Conservation (phyloP, 176 grass and related monocot species). For the barley (Hordeum vulgare) region DNA sequence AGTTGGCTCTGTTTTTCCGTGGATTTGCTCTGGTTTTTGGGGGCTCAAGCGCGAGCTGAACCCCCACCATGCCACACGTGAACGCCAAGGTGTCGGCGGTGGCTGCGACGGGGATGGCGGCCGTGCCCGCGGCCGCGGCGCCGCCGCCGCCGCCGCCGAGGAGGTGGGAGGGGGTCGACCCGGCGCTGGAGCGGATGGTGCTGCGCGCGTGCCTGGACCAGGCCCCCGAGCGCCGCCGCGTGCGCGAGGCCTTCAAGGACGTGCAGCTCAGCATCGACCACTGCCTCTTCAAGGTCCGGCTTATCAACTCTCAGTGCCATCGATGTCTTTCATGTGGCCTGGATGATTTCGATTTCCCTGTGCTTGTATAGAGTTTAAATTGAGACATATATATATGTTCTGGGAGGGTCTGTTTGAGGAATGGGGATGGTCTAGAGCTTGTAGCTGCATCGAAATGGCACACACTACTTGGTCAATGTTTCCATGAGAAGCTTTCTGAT, state of each 20-base stretch:
- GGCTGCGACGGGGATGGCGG: constrained; percentile 2
- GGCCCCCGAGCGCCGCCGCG: constrained; percentile 59
- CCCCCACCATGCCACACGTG: constrained; percentile 2
- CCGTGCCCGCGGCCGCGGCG: not conserved
- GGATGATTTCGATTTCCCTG: not conserved
- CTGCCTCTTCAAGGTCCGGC: constrained; percentile 74
- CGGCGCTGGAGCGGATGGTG: constrained; percentile 51
- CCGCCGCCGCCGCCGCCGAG: constrained; percentile 16
- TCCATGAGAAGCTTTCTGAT: not conserved
- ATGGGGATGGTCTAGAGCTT: not conserved
- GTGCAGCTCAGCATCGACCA: constrained; percentile 77
- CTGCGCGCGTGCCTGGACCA: constrained; percentile 62
- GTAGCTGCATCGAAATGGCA: not conserved
- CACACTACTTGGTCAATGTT: not conserved
- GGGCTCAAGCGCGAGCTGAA: not conserved
- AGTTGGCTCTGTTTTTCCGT: too few relatives aligned
- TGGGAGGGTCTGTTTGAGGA: not conserved
- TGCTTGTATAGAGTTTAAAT: not conserved
- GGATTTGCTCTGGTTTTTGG: not conserved
- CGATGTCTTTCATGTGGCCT: not conserved
- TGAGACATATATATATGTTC: not conserved
- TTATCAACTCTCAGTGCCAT: not conserved
- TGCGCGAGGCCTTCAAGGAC: constrained; percentile 81
- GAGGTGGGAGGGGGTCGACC: constrained; percentile 60
- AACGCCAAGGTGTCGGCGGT: constrained; percentile 16